Conservation (phyloP, 2,329 filamentous ascomycete genomes). For the Keithomyces neogunnii region DNA sequence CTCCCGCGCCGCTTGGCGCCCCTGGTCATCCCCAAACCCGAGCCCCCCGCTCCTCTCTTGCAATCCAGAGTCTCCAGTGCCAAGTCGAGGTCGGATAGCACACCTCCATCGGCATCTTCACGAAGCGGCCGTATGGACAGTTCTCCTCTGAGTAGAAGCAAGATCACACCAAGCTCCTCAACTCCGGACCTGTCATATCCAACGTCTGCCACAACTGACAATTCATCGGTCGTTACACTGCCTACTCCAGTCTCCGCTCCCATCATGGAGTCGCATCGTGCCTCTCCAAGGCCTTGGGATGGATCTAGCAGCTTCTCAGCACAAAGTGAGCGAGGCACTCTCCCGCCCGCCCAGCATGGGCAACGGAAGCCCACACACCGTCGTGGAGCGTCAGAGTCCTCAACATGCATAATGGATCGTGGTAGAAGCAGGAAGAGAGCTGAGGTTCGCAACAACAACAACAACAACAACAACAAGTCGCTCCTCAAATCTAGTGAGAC, state of each 20-base stretch:
- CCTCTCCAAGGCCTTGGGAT: conserved; percentile 38
- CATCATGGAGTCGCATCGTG: conserved; percentile 27
- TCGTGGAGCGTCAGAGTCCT: conserved; percentile 48
- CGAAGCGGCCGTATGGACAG: conserved; percentile 36
- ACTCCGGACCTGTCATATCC: conserved; percentile 32
- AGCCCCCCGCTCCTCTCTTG: conserved; percentile 12
- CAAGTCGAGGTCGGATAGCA: conserved; percentile 38
- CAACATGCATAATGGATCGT: conserved; percentile 47
- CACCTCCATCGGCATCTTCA: conserved; percentile 28
- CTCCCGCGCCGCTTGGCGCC: conserved; percentile 34
- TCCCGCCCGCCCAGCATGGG: conserved; percentile 11
- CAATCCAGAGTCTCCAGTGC: conserved; percentile 30
- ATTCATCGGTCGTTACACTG: conserved; percentile 30
- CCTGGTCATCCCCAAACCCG: conserved; percentile 41
- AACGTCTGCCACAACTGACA: conserved; percentile 31
- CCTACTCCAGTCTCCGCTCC: conserved; percentile 44
- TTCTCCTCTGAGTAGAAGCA: conserved; percentile 37
- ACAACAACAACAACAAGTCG: conserved; percentile 27
- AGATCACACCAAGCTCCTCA: conserved; percentile 27
- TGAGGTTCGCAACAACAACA: conserved; percentile 32
- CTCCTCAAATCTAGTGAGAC: conserved; percentile 30
- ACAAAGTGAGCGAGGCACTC: not conserved
- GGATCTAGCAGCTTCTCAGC: conserved; percentile 8
- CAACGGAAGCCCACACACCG: conserved; percentile 28
- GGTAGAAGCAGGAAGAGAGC: conserved; percentile 49